phyloP scores from a whole-genome alignment of 345 rosid genomes.

The Gossypium thurberi region DNA sequence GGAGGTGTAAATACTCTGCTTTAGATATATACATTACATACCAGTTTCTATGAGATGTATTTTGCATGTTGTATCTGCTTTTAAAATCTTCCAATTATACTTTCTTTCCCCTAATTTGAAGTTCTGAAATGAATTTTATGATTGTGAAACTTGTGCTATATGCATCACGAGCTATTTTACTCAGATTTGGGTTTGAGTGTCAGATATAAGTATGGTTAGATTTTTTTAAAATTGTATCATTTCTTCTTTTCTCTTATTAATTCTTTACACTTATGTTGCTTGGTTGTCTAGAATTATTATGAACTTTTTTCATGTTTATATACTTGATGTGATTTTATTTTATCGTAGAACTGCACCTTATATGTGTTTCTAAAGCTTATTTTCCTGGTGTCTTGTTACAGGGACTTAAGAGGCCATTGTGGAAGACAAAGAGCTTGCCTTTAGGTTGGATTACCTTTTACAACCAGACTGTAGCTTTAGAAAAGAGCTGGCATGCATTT shows the following conservation, averaged over 20 bases:
- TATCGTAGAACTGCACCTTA: background rate
- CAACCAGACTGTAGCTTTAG: slow-evolving; percentile 59
- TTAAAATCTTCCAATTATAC: background rate
- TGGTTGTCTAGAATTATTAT: background rate
- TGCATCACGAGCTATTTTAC: background rate
- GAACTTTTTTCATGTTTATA: background rate
- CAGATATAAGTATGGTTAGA: too few species aligned
- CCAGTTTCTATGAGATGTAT: background rate
- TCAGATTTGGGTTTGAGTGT: too few species aligned
- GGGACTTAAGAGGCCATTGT: slow-evolving; percentile 55
- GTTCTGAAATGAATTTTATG: background rate
- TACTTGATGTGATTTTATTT: background rate
- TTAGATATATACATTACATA: background rate
- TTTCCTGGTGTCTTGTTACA: slow-evolving; percentile 25
- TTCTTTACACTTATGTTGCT: background rate
- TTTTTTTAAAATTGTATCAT: background rate
- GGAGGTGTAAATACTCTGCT: background rate
- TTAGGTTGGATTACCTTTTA: slow-evolving; percentile 85
- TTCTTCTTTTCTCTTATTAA: background rate
- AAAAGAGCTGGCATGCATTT: slow-evolving; percentile 68
- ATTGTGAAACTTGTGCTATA: background rate
- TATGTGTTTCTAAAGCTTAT: slow-evolving; percentile 2
- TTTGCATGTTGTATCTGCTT: background rate
- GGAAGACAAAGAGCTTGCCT: slow-evolving; percentile 80
- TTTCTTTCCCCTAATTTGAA: background rate